These are phyloP conservation scores for Xylaria arbuscula DNA, from an alignment of 2,329 filamentous ascomycete species.

Conservation along the genomic window DNA sequence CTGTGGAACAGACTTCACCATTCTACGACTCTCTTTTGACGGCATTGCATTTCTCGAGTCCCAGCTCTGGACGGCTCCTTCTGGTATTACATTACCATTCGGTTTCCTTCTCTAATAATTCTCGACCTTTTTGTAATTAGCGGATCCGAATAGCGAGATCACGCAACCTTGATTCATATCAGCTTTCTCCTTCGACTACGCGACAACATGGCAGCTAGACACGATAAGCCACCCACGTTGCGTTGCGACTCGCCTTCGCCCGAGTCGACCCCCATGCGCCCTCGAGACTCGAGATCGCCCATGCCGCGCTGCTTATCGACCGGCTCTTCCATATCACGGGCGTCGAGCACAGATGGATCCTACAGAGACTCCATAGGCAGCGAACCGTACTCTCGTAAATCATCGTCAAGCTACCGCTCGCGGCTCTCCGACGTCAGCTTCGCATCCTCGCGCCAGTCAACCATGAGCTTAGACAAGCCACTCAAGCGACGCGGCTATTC, in stretches of 20 bases:
- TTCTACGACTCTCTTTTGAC: conserved; percentile 32
- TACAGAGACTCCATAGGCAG: conserved; percentile 67
- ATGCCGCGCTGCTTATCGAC: conserved; percentile 74
- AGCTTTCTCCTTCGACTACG: background rate
- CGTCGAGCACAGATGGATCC: conserved; percentile 62
- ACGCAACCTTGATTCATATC: conserved; percentile 8
- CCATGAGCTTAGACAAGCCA: conserved; percentile 55
- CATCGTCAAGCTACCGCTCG: conserved; percentile 67
- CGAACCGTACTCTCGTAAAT: conserved; percentile 69
- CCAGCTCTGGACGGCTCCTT: conserved; percentile 1
- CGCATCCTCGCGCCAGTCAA: conserved; percentile 59
- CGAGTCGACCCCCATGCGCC: conserved; percentile 69
- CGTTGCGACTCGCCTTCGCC: conserved; percentile 73
- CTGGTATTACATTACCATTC: conserved; percentile 22
- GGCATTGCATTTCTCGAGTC: conserved; percentile 25
- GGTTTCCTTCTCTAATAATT: conserved; percentile 3
- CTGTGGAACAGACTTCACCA: conserved; percentile 42
- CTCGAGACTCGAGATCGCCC: conserved; percentile 68
- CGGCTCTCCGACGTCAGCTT: conserved; percentile 58
- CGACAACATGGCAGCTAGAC: conserved; percentile 52
- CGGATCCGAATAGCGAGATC: conserved; percentile 14
- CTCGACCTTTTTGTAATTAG: background rate
- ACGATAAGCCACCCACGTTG: conserved; percentile 52
- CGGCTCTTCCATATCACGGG: conserved; percentile 68
- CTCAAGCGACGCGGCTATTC: conserved; percentile 81